Percentiles rank a stretch among this genome's conserved stretches.
Conservation (phyloP, 2,329 filamentous ascomycete genomes). For the Exophiala xenobiotica region DNA sequence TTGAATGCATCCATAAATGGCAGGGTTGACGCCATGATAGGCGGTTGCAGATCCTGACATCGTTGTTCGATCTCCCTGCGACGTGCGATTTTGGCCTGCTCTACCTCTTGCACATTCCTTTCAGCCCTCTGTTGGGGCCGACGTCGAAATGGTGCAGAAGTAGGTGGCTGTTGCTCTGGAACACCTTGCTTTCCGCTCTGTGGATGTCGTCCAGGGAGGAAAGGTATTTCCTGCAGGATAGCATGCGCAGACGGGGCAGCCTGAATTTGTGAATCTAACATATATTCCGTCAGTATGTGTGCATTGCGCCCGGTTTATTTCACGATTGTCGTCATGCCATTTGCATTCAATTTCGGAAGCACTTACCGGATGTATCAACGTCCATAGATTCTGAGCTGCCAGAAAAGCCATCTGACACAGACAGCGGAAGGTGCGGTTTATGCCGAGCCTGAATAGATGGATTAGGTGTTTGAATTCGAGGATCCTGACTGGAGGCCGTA, state of each 20-base stretch:
- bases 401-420: background rate
- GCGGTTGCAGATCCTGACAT: slow-evolving; percentile 64
- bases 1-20: slow-evolving; percentile 72
- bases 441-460: background rate
- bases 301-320: too few species aligned
- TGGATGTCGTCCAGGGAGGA: too few species aligned
- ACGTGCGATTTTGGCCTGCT: slow-evolving; percentile 47
- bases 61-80: slow-evolving; percentile 70
- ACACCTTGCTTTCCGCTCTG: too few species aligned
- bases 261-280: too few species aligned
- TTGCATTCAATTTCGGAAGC: too few species aligned
- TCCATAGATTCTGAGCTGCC: background rate
- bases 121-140: slow-evolving; percentile 11
- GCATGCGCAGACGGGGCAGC: too few species aligned
- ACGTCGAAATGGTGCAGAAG: background rate
- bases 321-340: too few species aligned
- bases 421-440: background rate
- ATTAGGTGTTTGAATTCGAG: background rate
- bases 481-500: background rate
- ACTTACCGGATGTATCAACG: background rate
- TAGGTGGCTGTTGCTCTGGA: too few species aligned
- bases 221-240: too few species aligned
- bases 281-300: too few species aligned
- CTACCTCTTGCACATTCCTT: slow-evolving; percentile 19
- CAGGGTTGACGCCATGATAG: slow-evolving; percentile 62